These are phyloP conservation scores for Scedosporium apiospermum DNA, from an alignment of 2,329 filamentous ascomycete genomes.

Conservation along the genomic window DNA sequence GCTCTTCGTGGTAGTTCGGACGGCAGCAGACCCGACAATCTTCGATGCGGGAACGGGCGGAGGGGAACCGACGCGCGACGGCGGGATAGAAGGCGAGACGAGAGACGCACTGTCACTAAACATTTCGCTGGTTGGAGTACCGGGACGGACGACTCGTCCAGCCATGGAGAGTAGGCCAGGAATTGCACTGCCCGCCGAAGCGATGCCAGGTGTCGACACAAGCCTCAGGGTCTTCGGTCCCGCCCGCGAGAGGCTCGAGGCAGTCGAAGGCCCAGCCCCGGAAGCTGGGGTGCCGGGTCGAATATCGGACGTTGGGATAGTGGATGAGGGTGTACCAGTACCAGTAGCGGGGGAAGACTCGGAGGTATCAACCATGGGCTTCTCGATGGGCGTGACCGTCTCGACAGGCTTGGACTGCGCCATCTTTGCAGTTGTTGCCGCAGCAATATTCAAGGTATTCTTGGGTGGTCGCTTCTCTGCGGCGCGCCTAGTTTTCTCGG, in stretches of 20 bases:
- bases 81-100: constrained; percentile 59
- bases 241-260: constrained; percentile 12
- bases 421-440: constrained; percentile 28
- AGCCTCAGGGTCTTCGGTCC: constrained; percentile 59
- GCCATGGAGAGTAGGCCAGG: neutral
- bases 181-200: neutral
- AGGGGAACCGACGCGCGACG: constrained; percentile 62
- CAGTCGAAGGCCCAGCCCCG: constrained; percentile 22
- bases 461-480: constrained; percentile 29
- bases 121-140: constrained; percentile 63
- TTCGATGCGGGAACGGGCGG: constrained; percentile 32
- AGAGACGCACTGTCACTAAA: constrained; percentile 71
- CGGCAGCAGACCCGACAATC: constrained; percentile 58
- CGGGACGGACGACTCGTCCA: constrained; percentile 42
- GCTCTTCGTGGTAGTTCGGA: constrained; percentile 65
- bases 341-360: neutral
- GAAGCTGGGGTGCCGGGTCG: constrained; percentile 26
- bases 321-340: constrained; percentile 4
- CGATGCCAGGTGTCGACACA: constrained; percentile 43
- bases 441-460: constrained; percentile 38
- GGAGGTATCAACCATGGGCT: neutral
- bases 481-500: constrained; percentile 10
- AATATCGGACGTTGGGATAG: neutral
- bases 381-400: constrained; percentile 3
- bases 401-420: constrained; percentile 20